phyloP scores from a whole-genome alignment of 2,329 filamentous ascomycete genomes.

The Monosporascus ibericus region DNA sequence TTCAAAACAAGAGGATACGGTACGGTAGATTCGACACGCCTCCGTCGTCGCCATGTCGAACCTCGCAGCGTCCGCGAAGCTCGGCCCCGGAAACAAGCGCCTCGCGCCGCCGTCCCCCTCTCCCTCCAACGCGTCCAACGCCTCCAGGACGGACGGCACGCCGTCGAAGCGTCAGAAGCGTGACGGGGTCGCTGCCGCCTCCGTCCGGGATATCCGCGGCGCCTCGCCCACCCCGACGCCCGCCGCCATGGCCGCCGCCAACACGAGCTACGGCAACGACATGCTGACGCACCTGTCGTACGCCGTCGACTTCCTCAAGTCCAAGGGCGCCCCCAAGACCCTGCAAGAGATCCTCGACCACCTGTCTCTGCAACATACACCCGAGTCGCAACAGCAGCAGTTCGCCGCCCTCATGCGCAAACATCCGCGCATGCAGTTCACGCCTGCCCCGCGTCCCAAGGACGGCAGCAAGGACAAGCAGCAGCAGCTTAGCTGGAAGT shows the following conservation, averaged over 20 bases:
- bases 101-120: constrained; percentile 58
- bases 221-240: constrained; percentile 22
- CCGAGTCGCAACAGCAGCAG: constrained; percentile 55
- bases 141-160: constrained; percentile 43
- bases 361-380: constrained; percentile 61
- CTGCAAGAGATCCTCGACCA: constrained; percentile 76
- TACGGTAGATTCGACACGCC: too few relatives aligned
- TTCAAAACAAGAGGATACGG: too few relatives aligned
- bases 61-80: constrained; percentile 54
- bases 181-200: constrained; percentile 26
- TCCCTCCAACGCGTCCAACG: constrained; percentile 48
- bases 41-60: constrained; percentile 53
- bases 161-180: constrained; percentile 60
- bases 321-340: constrained; percentile 59
- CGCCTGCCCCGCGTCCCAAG: constrained; percentile 45
- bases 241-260: constrained; percentile 39
- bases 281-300: constrained; percentile 85
- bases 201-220: constrained; percentile 11
- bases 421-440: constrained; percentile 54
- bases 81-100: constrained; percentile 44
- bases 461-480: background rate
- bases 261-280: constrained; percentile 70
- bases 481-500: constrained; percentile 56
- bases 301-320: constrained; percentile 76
- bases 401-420: constrained; percentile 64